Conservation (phyloP, 345 rosid genomes). For the Dipteronia sinensis region DNA sequence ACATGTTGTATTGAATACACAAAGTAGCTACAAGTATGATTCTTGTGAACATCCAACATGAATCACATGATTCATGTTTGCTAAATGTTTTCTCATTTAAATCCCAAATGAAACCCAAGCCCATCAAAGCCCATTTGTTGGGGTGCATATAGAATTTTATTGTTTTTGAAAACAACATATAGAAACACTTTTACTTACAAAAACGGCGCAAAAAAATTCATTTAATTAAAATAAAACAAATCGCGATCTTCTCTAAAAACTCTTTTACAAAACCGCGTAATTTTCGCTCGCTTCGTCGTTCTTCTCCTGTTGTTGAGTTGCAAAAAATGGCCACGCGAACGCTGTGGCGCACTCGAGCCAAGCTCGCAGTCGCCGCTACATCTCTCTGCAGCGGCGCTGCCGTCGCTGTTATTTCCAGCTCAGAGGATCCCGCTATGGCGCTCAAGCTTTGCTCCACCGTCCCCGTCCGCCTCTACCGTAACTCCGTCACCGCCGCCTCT, state of each 20-base stretch:
- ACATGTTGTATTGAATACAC: too few relatives aligned
- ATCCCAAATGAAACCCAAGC: not conserved
- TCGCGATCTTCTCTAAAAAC: not conserved
- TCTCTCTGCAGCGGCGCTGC: constrained; percentile 67
- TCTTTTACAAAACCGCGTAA: not conserved
- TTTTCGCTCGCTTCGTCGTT: constrained; percentile 12
- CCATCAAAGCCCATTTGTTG: not conserved
- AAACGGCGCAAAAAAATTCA: not conserved
- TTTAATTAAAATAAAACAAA: too few relatives aligned
- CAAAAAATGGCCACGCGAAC: constrained; percentile 64
- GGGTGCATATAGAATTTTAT: not conserved
- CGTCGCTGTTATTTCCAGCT: constrained; percentile 59
- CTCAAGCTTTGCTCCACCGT: constrained; percentile 80
- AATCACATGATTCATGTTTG: not conserved
- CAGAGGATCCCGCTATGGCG: constrained; percentile 70
- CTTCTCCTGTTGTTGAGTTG: not conserved
- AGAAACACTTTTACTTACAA: not conserved
- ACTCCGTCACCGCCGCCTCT: constrained; percentile 77
- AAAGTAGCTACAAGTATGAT: not conserved
- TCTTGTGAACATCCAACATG: not conserved
- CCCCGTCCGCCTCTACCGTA: constrained; percentile 71
- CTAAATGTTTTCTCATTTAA: not conserved
- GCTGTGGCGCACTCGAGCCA: constrained; percentile 61
- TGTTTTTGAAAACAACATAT: not conserved
- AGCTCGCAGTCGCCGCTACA: constrained; percentile 55